A percentile compares a stretch with the other conserved stretches of the same genome.
Conservation (phyloP, 2,329 filamentous ascomycete genomes). For the Penicillium nordicum region DNA sequence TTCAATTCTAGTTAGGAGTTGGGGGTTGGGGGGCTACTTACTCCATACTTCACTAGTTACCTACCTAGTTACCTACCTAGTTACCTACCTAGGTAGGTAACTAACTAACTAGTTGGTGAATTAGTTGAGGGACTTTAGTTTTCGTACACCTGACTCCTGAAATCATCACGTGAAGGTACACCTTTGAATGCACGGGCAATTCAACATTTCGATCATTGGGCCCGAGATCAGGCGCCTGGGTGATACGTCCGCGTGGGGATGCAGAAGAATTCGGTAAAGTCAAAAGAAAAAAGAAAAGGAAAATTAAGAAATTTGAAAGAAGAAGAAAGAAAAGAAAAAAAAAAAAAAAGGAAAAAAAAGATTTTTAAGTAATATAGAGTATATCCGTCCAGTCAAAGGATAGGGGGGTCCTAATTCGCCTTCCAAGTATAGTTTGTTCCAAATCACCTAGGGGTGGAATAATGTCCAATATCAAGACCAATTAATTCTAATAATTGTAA, state of each 20-base stretch:
- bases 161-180: background rate
- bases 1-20: background rate
- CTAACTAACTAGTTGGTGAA: background rate
- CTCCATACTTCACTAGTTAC: background rate
- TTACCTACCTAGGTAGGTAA: no score
- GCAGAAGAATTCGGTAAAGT: background rate
- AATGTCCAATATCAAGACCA: background rate
- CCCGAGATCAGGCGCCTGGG: background rate
- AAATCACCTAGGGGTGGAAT: background rate
- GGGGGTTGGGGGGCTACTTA: background rate
- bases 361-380: background rate
- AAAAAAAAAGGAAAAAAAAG: background rate
- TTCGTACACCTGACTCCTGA: background rate
- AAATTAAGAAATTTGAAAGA: background rate
- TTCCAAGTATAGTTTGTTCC: background rate
- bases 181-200: background rate
- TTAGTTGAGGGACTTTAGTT: background rate
- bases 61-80: no score
- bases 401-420: background rate
- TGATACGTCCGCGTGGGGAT: constrained; percentile 3
- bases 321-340: background rate
- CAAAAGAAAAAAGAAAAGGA: background rate
- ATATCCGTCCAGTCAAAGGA: background rate
- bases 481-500: background rate
- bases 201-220: background rate